These are phyloP conservation scores for Fusarium humuli DNA, from an alignment of 2,329 filamentous ascomycete genomes.

Conservation along the genomic window DNA sequence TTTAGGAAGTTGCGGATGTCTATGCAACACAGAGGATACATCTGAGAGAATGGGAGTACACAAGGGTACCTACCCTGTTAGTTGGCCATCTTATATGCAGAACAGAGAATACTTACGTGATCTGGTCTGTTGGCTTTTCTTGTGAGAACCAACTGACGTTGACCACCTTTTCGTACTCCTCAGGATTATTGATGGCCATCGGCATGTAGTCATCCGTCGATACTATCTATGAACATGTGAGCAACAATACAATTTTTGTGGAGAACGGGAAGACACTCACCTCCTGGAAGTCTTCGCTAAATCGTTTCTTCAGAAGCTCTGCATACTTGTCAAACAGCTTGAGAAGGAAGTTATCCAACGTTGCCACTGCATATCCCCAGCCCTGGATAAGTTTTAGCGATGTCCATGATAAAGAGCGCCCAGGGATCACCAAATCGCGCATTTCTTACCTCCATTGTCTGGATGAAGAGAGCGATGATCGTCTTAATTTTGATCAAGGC, in stretches of 20 bases:
- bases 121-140: conserved; percentile 79
- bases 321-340: conserved; percentile 94
- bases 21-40: conserved; percentile 99
- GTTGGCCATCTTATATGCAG: neutral
- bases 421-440: conserved; percentile 75
- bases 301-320: conserved; percentile 87
- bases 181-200: conserved; percentile 90
- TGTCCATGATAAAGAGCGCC: conserved; percentile 13
- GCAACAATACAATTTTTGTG: neutral
- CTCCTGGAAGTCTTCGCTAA: conserved; percentile 96
- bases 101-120: conserved; percentile 67
- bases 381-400: conserved; percentile 86
- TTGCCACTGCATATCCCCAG: conserved; percentile 87
- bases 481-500: conserved; percentile 94
- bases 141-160: conserved; percentile 97
- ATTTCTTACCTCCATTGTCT: conserved; percentile 94
- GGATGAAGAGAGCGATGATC: conserved; percentile 91
- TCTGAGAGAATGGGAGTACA: conserved; percentile 97
- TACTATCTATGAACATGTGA: conserved; percentile 63
- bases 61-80: conserved; percentile 78
- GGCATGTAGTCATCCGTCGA: conserved; percentile 99
- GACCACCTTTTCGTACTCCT: conserved; percentile 95
- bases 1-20: conserved; percentile 98
- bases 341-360: conserved; percentile 87
- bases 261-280: conserved; percentile 55